Base-by-base conservation (phyloP, 2,329 filamentous ascomycete genomes). In the Xylariomycetidae sp. region DNA sequence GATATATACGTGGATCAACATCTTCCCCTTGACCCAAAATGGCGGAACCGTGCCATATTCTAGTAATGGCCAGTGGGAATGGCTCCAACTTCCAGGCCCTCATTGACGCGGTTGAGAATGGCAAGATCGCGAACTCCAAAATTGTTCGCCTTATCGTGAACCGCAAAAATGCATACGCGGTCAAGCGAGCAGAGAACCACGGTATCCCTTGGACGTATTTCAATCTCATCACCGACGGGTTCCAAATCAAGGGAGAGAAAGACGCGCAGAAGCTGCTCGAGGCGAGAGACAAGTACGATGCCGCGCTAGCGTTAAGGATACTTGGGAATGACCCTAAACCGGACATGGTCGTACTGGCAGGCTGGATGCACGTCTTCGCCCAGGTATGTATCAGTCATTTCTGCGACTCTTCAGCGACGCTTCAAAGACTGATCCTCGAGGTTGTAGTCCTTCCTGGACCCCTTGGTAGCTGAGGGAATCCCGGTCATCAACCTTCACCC, bases 401-500 rank as follows among this genome's bases (percentile, higher is more conserved):
- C n/a, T n/a, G n/a, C n/a, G n/a, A n/a, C n/a, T n/a, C n/a, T 10
- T 19, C 17, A 25, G 20, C 10, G 9, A 9, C 23, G 15, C 19
- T 12, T n/a, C 6, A 15, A 7, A 17, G 10, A 19, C 15, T 31
- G 25, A 22, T 25, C 37, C 3, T 63, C 68, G n/a, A n/a, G n/a
- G n/a, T n/a, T n/a, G n/a, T n/a, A n/a, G n/a, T n/a, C n/a, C 2
- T 92, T 93, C 55, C 64, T 94, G 29, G 68, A 72, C 7, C 84
- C 85, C 2, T 54, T 94, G 6, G 69, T 74, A 20, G 63, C 58
- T 10, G 74, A 68, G 0, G 72, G 71, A 0, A 67, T 90, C 22
- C 72, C 70, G 16, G 78, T 90, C 27, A 89, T 94, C 50, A 94
- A 94, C 54, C 60, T 94, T 25, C 87, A 94, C 53, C 87, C 86